phyloP scores from a whole-genome alignment of 306 rosid genomes.

The Sophora flavescens region DNA sequence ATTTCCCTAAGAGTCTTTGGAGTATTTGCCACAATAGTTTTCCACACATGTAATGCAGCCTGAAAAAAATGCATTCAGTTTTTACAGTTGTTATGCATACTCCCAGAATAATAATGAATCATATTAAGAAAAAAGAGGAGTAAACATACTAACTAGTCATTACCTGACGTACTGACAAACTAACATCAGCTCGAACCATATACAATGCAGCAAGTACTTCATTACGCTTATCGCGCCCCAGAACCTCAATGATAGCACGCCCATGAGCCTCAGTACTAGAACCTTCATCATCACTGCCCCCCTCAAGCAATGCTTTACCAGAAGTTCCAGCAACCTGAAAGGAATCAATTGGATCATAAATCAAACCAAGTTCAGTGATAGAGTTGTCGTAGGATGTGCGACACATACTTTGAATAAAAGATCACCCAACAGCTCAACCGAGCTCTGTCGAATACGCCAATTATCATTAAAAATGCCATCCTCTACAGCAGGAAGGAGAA shows the following conservation, averaged over 20 bases:
- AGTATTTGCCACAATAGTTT: constrained; percentile 96
- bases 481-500: constrained; percentile 96
- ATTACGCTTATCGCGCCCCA: constrained; percentile 89
- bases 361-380: constrained; percentile 25
- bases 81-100: neutral
- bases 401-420: constrained; percentile 85
- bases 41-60: constrained; percentile 99
- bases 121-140: neutral
- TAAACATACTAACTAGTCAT: neutral
- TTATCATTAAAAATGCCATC: constrained; percentile 97
- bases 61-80: constrained; percentile 43
- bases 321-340: constrained; percentile 98
- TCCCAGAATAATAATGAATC: neutral
- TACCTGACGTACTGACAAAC: constrained; percentile 99
- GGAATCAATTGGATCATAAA: constrained; percentile 34
- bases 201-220: constrained; percentile 95
- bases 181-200: constrained; percentile 97
- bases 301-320: constrained; percentile 99
- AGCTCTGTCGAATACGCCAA: constrained; percentile 99
- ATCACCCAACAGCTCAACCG: constrained; percentile 95
- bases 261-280: constrained; percentile 99
- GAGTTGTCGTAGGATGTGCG: constrained; percentile 17
- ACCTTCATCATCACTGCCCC: constrained; percentile 99
- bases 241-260: constrained; percentile 94
- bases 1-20: constrained; percentile 96